A percentile compares a stretch with the other conserved stretches of the same genome.
These are phyloP conservation scores for Erythrobasidium yunnanense DNA, from an alignment of 768 basidiomycete genomes.

Conservation along the genomic window DNA sequence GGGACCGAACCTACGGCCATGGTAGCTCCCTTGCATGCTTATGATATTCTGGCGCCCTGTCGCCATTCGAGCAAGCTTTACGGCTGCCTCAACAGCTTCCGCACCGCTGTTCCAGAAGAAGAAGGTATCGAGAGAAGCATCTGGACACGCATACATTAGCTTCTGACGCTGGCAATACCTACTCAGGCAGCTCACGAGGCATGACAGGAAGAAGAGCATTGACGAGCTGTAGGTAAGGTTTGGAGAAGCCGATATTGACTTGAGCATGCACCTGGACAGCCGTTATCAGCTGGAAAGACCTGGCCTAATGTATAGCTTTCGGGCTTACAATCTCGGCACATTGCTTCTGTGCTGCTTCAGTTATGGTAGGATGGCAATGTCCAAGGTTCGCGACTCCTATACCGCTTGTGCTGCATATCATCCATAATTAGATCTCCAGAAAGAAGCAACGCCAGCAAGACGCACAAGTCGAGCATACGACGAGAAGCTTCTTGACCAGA, in stretches of 20 bases:
- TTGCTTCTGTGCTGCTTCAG: constrained; percentile 77
- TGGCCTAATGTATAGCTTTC: constrained; percentile 51
- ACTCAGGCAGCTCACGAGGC: constrained; percentile 19
- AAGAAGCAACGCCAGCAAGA: constrained; percentile 14
- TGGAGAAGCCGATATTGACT: constrained; percentile 81
- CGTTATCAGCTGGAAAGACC: constrained; percentile 35
- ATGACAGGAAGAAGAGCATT: constrained; percentile 26
- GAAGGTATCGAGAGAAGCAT: constrained; percentile 84
- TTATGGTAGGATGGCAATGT: constrained; percentile 76
- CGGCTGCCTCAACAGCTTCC: constrained; percentile 77
- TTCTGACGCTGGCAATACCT: too few species aligned
- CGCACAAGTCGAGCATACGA: constrained; percentile 24
- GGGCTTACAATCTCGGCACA: constrained; percentile 66
- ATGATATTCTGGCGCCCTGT: constrained; percentile 82
- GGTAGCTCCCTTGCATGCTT: constrained; percentile 79
- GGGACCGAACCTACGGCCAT: constrained; percentile 48
- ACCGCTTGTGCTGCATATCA: constrained; percentile 11
- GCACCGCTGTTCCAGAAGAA: constrained; percentile 96
- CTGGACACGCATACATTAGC: too few species aligned
- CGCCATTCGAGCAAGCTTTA: constrained; percentile 71
- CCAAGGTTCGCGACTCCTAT: constrained; percentile 75
- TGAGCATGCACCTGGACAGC: constrained; percentile 39
- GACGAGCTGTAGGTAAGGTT: constrained; percentile 54
- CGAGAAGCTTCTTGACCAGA: background rate
- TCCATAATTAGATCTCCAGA: background rate